Evolutionary conservation across 2,329 filamentous ascomycete genomes (phyloP).

Genomic region (Sporothrix protearum): DNA sequence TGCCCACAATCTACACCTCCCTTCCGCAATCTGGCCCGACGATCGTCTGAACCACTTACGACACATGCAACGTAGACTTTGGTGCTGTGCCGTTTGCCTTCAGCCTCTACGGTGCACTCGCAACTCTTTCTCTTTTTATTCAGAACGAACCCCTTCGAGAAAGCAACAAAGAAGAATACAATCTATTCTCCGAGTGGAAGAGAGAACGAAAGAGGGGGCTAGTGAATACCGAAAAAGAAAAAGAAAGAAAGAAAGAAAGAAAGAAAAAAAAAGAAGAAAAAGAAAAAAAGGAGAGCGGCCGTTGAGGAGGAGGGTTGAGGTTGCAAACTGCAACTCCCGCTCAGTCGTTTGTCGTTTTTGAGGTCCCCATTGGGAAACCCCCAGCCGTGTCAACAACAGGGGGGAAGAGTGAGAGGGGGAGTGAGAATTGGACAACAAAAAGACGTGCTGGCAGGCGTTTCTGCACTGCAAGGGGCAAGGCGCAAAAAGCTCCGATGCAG

Average conservation of each 20-base stretch:
- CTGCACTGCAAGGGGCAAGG: not conserved
- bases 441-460: not conserved
- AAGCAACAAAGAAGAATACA: constrained; percentile 11
- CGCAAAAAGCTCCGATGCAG: constrained; percentile 16
- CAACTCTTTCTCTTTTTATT: not conserved
- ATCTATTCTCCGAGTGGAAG: constrained; percentile 16
- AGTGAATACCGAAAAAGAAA: not conserved
- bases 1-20: no score
- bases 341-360: not conserved
- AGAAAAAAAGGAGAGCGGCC: not conserved
- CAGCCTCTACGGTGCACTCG: not conserved
- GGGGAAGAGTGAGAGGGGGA: not conserved
- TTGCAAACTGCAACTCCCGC: not conserved
- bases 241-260: no score
- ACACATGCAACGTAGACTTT: not conserved
- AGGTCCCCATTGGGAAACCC: not conserved
- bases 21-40: not conserved
- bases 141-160: not conserved
- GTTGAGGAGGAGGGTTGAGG: not conserved
- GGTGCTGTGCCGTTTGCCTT: not conserved
- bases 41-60: constrained; percentile 10
- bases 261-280: not conserved
- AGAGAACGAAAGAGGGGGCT: not conserved
- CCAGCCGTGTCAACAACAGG: not conserved
- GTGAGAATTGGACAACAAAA: not conserved